These are phyloP conservation scores for Drechslerella stenobrocha DNA, from an alignment of 2,329 filamentous ascomycete species.

Conservation along the genomic window DNA sequence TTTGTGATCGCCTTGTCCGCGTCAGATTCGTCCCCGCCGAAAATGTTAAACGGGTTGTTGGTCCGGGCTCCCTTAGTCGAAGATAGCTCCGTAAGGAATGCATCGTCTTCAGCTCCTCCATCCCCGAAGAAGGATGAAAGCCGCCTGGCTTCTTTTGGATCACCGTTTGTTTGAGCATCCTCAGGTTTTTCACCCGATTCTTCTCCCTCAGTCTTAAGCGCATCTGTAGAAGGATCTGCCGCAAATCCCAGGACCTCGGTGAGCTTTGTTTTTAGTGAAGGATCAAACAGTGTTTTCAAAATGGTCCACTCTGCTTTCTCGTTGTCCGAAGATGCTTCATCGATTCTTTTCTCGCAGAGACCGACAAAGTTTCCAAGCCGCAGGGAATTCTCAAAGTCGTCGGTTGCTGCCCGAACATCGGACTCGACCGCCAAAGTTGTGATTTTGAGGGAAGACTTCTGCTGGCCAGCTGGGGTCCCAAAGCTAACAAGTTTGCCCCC, in stretches of 20 bases:
- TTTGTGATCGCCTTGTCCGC: constrained; percentile 85
- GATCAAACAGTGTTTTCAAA: constrained; percentile 81
- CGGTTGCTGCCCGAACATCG: constrained; percentile 77
- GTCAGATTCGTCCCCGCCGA: constrained; percentile 77
- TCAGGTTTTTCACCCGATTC: constrained; percentile 20
- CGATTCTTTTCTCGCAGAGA: constrained; percentile 79
- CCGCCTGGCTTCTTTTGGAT: constrained; percentile 63
- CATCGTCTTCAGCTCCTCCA: constrained; percentile 70
- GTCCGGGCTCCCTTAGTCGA: constrained; percentile 90
- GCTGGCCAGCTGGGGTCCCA: constrained; percentile 66
- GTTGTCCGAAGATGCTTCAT: constrained; percentile 76
- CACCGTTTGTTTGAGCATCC: constrained; percentile 40
- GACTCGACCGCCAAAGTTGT: constrained; percentile 87
- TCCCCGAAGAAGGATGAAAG: constrained; percentile 81
- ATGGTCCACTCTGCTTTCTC: constrained; percentile 97
- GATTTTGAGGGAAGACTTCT: constrained; percentile 77
- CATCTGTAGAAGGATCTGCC: constrained; percentile 59
- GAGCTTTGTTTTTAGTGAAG: constrained; percentile 82
- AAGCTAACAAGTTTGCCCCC: constrained; percentile 87
- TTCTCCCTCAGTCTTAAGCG: constrained; percentile 36
- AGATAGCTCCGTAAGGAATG: constrained; percentile 76
- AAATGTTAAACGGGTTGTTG: constrained; percentile 89
- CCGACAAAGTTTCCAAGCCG: constrained; percentile 73
- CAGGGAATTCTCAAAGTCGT: constrained; percentile 82
- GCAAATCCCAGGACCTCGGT: constrained; percentile 88